Percentiles rank a stretch among this genome's conserved stretches.
These are phyloP conservation scores for Carex pumila DNA, from an alignment of 176 grass and related monocot species.

Conservation along the genomic window DNA sequence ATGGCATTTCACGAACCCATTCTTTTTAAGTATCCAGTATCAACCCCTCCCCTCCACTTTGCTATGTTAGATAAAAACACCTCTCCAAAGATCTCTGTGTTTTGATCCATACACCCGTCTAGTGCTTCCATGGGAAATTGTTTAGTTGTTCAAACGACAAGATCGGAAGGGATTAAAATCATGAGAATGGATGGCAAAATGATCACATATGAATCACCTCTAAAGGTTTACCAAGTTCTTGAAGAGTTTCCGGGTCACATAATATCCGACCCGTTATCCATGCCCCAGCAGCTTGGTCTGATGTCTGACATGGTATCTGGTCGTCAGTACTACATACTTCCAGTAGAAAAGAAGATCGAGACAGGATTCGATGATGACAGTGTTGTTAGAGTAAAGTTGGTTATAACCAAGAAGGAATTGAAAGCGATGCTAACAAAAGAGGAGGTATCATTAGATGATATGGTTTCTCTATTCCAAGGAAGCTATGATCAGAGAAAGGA, in stretches of 20 bases:
- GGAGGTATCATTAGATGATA: conserved; percentile 24
- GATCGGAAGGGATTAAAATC: conserved; percentile 34
- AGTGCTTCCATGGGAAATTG: conserved; percentile 54
- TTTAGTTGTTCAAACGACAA: conserved; percentile 27
- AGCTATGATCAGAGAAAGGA: background rate
- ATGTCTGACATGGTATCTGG: conserved; percentile 13
- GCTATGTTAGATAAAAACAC: background rate
- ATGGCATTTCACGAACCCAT: background rate
- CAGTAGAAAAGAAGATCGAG: background rate
- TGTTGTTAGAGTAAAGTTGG: conserved; percentile 58
- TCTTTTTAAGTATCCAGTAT: background rate
- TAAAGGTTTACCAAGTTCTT: conserved; percentile 20
- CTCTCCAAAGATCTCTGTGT: background rate
- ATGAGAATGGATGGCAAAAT: conserved; percentile 26
- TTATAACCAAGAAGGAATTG: conserved; percentile 64
- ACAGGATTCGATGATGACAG: background rate
- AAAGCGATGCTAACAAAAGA: conserved; percentile 46
- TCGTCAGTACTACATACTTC: conserved; percentile 13
- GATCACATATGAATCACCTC: conserved; percentile 4
- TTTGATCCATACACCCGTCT: background rate
- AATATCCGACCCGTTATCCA: background rate
- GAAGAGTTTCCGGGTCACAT: background rate
- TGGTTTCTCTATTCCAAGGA: conserved; percentile 36
- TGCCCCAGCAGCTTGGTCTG: background rate
- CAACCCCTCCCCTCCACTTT: background rate